Conservation (phyloP, 352 stramenopile species). For the Peronospora belbahrii region DNA sequence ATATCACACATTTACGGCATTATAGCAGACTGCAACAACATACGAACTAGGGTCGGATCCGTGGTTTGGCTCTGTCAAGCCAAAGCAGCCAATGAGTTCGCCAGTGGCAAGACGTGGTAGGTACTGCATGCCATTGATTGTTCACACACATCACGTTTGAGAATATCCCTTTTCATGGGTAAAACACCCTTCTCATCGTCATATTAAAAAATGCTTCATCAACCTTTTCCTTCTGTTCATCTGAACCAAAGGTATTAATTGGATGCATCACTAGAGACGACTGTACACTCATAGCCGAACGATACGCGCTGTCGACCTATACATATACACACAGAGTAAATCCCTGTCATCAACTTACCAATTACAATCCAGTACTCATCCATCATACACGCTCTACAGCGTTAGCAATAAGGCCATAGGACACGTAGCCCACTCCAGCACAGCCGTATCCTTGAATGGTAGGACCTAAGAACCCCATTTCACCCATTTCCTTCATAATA, state of each 20-base stretch:
- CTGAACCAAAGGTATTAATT: conserved; percentile 95
- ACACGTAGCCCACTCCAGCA: conserved; percentile 91
- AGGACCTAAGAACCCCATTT: conserved; percentile 91
- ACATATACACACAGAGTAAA: not conserved
- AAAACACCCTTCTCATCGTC: not conserved
- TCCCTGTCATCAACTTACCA: not conserved
- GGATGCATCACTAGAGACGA: conserved; percentile 97
- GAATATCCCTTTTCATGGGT: not conserved
- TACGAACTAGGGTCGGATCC: conserved; percentile 91
- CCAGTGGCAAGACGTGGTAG: conserved; percentile 90
- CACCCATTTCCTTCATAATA: conserved; percentile 93
- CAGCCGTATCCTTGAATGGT: conserved; percentile 95
- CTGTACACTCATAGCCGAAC: conserved; percentile 96
- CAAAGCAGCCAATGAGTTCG: conserved; percentile 97
- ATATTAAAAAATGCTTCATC: not conserved
- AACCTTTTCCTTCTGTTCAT: conserved; percentile 93
- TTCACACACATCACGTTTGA: not conserved
- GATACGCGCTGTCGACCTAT: conserved; percentile 93
- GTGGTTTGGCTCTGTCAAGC: conserved; percentile 97
- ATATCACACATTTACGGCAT: not conserved
- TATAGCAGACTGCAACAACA: conserved; percentile 6
- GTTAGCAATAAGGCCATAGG: conserved; percentile 94
- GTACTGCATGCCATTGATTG: conserved; percentile 49
- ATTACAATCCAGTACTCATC: not conserved
- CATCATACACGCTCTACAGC: conserved; percentile 82